Base-by-base conservation (phyloP, 805 yeast species). In the Isabelozyma gotoi region DNA sequence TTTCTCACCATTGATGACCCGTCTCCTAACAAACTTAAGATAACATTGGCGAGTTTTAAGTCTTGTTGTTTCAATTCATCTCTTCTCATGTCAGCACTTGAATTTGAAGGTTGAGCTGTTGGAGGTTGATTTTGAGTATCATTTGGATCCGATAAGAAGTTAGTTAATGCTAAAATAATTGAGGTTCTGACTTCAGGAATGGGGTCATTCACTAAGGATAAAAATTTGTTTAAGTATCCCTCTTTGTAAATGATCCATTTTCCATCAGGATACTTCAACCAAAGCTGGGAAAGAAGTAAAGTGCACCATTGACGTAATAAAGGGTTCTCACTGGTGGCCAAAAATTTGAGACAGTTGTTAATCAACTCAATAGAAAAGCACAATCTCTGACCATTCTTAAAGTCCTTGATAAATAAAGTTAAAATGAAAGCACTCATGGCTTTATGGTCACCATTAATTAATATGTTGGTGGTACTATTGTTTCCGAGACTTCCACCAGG, bases 181-280 rank as follows among this genome's bases (percentile, higher is more conserved):
- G 97, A 88, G 0, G 97, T 85, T 43, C 98, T 73, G 1, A 94
- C 96, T 62, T 94, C 99, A 0, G 98, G 97, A 38, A 92, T 89
- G 0, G 97, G 96, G 59, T 94, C 98, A 48, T 78, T 79, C 14
- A 90, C 73, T 33, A 87, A 66, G 18, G 69, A 68, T 24, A 82
- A 60, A 20, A 92, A 55, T 50, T 76, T 76, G 17, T 74, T 79
- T 12, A 85, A 63, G 18, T 80, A 76, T 0, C 85, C 85, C 43
- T 82, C 84, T 50, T 83, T 80, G 51, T 80, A 75, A 19, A 84
- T 81, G 18, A 86, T 75, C 74, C 81, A 78, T 56, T 85, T 84
- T 10, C 91, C 90, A 42, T 88, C 90, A 0, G 85, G 77, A 51
- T 85, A 81, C 36, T 78, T 78, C 48, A 74, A 74, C 83, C 94